Percentiles rank a stretch among this genome's conserved stretches.
These are phyloP conservation scores for Claviceps citrina DNA, from an alignment of 2,329 filamentous ascomycete genomes.

Conservation along the genomic window DNA sequence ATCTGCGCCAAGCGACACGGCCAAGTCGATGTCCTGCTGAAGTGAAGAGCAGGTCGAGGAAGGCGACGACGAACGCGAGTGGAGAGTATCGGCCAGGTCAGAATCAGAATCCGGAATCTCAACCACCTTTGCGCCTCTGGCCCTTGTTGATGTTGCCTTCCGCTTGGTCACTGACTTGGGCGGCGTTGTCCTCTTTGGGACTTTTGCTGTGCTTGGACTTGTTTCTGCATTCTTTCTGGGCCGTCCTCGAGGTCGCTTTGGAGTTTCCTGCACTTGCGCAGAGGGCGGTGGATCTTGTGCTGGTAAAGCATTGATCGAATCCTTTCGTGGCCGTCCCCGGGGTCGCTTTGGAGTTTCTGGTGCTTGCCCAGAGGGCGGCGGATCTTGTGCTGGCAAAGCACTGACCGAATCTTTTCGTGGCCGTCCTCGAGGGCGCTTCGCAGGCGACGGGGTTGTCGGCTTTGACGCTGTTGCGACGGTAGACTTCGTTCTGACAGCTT, in stretches of 20 bases:
- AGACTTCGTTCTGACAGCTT: slow-evolving; percentile 8
- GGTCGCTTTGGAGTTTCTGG: slow-evolving; percentile 16
- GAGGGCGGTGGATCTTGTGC: slow-evolving; percentile 21
- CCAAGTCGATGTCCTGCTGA: slow-evolving; percentile 23
- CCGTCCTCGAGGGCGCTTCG: slow-evolving; percentile 18
- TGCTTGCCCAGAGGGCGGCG: slow-evolving; percentile 21
- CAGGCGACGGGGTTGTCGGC: slow-evolving; percentile 4
- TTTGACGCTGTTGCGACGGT: neutral
- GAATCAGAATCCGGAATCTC: slow-evolving; percentile 40
- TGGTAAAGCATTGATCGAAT: slow-evolving; percentile 10
- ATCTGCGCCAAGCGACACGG: slow-evolving; percentile 29
- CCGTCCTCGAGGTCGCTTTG: slow-evolving; percentile 25
- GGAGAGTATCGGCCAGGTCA: slow-evolving; percentile 17
- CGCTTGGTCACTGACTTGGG: neutral
- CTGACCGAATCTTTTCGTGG: slow-evolving; percentile 18
- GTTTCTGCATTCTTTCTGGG: slow-evolving; percentile 21
- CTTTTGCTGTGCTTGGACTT: slow-evolving; percentile 7
- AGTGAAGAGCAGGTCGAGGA: slow-evolving; percentile 30
- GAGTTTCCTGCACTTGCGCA: slow-evolving; percentile 17
- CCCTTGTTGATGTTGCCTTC: slow-evolving; percentile 3
- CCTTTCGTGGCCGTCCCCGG: slow-evolving; percentile 22
- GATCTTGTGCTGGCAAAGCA: slow-evolving; percentile 15
- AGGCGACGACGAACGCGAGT: slow-evolving; percentile 20
- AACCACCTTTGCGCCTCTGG: slow-evolving; percentile 10
- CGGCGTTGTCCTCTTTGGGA: neutral